Evolutionary conservation across 2,329 filamentous ascomycete genomes (phyloP), one percentile per base, ranked within the genome.

Genomic region (Escovopsis sp.): DNA sequence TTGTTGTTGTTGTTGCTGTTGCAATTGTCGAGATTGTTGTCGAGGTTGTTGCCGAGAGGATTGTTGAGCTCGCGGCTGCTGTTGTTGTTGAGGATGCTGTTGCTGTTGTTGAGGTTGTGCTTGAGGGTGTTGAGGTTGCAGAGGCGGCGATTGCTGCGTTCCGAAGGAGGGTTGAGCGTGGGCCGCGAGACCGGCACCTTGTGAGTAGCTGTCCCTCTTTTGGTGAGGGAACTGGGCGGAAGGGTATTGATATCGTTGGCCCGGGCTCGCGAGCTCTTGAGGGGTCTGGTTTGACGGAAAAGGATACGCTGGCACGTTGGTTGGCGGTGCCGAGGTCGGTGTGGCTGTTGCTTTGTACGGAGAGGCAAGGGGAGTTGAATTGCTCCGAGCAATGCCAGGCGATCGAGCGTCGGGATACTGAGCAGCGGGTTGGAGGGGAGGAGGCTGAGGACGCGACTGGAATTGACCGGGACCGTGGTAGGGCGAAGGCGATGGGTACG

Each of bases 161-260:
- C 57, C 49, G 45, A 66, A 68, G 30, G 56, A 53, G 35, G 55
- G 56, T 29, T 57, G 46, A 35, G 48, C 46, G 41, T 58, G 53
- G 31, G 43, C 35, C 34, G 41, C 48, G 45, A 37, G 52, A 38
- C 39, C 49, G 39, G 62, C 65, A 37, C 40, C 50, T 38, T 63
- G 65, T 9, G 58, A 53, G 43, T 64, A 68, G 50, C 58, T 62
- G 39, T 71, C 64, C 41, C 62, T 56, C 33, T 55, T 55, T 31
- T 62, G 55, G 35, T 65, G 64, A 30, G 53, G 51, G 40, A 57
- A 58, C 29, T 52, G 53, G 16, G 56, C 43, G 21, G 66, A 61
- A 12, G 63, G 62, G 44, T 70, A 70, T 42, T 66, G 66, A 39
- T 68, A 64, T 31, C 64, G 63, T 50, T 68, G 65, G 38, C 62